Evolutionary conservation across 148 eudicot species (phyloP), one percentile per base, ranked within the genome.

Genomic region (Nyssa sinensis): DNA sequence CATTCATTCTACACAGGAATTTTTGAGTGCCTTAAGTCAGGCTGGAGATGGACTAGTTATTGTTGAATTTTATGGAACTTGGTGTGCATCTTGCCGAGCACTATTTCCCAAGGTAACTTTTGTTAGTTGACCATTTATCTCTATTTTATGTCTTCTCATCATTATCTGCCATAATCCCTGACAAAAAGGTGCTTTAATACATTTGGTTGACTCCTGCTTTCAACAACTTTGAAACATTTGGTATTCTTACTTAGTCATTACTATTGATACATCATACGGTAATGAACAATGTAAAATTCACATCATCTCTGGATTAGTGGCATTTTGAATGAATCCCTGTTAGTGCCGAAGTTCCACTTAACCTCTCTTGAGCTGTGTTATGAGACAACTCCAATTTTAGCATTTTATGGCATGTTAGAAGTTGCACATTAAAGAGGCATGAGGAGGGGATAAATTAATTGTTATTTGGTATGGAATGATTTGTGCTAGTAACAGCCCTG

Each of bases 21-120:
- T 92, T 75, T 58, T 92, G 65, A 71, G 77, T 74, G 91, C 92
- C 65, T 80, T 92, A 74, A 88, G 87, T 78, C 83, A 86, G 70
- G 97, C 94, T 67, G 91, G 88, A 73, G 94, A 92, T 70, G 85
- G 72, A 71, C 77, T 90, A 71, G 94, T 92, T 64, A 84, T 92
- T 67, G 97, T 86, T 67, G 97, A 92, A 81, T 90, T 92, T 69
- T 92, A 90, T 81, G 97, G 94, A n/a, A 92, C 97, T 30, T 92
- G 94, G 94, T 92, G 97, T 87, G 97, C 94, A 76, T 92, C 97
- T 78, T 92, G 97, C 69, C 82, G 91, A 64, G 97, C 97, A 74
- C 79, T 92, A 74, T 92, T 92, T 78, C 97, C 97, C 31, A 90
- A 87, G 93, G 97, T 89, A 84, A 58, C 41, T 39, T 75, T 53